phyloP scores from a whole-genome alignment of 352 stramenopile species.

The Pythium oligandrum region DNA sequence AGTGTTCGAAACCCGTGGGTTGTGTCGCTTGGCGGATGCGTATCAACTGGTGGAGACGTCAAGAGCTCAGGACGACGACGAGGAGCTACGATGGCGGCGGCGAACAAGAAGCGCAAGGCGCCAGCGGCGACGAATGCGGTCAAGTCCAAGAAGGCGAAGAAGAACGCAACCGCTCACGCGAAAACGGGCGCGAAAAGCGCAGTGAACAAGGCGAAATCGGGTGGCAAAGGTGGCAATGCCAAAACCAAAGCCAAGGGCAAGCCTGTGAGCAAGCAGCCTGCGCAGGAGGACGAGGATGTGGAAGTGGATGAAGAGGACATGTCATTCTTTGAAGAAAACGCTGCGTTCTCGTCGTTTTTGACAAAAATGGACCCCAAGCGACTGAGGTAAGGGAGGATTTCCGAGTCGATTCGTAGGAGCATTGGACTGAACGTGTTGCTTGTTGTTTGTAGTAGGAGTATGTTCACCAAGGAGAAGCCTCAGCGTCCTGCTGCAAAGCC shows the following conservation, averaged over 20 bases:
- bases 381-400: conserved; percentile 22
- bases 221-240: neutral
- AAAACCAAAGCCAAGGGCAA: conserved; percentile 34
- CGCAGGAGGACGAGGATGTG: conserved; percentile 40
- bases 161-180: neutral
- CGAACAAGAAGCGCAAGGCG: conserved; percentile 21
- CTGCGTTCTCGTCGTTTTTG: conserved; percentile 67
- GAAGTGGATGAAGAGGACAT: conserved; percentile 81
- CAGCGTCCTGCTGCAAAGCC: conserved; percentile 21
- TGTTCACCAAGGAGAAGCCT: conserved; percentile 33
- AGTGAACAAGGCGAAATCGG: neutral
- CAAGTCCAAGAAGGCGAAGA: conserved; percentile 5
- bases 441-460: conserved; percentile 25
- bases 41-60: neutral
- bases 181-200: neutral
- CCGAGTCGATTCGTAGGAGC: too few relatives aligned
- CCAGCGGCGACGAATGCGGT: conserved; percentile 6
- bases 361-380: conserved; percentile 73
- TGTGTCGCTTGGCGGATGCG: conserved; percentile 12
- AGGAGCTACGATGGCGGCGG: neutral
- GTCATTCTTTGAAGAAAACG: conserved; percentile 70
- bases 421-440: neutral
- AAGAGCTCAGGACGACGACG: neutral
- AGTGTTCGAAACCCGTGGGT: neutral
- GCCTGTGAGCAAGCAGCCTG: conserved; percentile 29